Conservation (phyloP, 2,329 filamentous ascomycete genomes). For the Passalora sequoiae region DNA sequence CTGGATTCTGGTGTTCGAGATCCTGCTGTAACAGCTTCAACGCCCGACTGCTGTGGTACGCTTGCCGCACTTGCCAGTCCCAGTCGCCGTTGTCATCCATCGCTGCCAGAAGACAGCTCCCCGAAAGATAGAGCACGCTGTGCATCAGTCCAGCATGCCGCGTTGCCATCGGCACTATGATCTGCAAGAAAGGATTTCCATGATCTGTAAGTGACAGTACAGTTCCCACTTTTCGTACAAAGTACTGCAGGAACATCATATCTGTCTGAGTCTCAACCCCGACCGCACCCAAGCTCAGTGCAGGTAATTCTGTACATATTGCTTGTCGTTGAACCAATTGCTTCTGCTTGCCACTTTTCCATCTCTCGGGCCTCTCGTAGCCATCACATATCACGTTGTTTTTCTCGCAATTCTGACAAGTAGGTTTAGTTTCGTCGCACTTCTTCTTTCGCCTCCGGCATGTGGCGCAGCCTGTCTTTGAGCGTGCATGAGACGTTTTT, state of each 20-base stretch:
- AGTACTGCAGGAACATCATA: slow-evolving; percentile 75
- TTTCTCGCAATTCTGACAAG: slow-evolving; percentile 79
- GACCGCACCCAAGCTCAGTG: slow-evolving; percentile 58
- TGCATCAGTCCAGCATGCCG: slow-evolving; percentile 82
- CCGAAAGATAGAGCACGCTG: slow-evolving; percentile 76
- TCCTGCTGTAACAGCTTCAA: slow-evolving; percentile 22
- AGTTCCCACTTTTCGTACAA: slow-evolving; percentile 70
- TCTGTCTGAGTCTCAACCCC: slow-evolving; percentile 78
- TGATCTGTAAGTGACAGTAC: slow-evolving; percentile 76
- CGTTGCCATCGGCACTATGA: slow-evolving; percentile 75
- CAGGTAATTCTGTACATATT: slow-evolving; percentile 42
- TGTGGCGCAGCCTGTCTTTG: slow-evolving; percentile 56
- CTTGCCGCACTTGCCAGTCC: slow-evolving; percentile 50
- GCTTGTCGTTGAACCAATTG: slow-evolving; percentile 28
- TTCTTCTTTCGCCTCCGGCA: slow-evolving; percentile 59
- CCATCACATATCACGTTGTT: slow-evolving; percentile 89
- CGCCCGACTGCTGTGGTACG: slow-evolving; percentile 49
- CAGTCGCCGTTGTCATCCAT: background rate
- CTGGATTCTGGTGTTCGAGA: slow-evolving; percentile 10
- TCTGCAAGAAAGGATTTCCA: slow-evolving; percentile 79
- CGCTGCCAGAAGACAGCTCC: slow-evolving; percentile 60
- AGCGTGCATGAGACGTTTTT: slow-evolving; percentile 70
- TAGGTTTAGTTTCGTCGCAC: slow-evolving; percentile 48
- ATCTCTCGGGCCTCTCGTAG: slow-evolving; percentile 79
- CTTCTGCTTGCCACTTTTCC: slow-evolving; percentile 78